These are phyloP conservation scores for Moricandia moricandioides DNA, from an alignment of 345 rosid genomes.

Conservation along the genomic window DNA sequence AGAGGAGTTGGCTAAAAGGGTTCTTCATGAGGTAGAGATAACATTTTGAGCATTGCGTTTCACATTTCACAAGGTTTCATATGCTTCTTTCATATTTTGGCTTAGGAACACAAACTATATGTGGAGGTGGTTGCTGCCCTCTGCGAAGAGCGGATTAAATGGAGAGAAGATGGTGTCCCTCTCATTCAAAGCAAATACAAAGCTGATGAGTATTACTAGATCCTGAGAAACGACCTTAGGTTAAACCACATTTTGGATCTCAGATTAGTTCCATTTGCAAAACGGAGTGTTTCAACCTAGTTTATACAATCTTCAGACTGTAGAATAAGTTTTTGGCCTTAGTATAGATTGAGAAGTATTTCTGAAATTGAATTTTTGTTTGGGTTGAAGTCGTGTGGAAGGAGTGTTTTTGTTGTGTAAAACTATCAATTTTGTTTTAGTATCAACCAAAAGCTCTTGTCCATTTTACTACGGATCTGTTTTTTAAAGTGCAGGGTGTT, in stretches of 20 bases:
- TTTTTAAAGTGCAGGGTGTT: background rate
- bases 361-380: constrained; percentile 6
- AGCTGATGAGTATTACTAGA: constrained; percentile 44
- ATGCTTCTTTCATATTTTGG: background rate
- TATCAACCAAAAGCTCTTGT: background rate
- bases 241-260: background rate
- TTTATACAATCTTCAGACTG: background rate
- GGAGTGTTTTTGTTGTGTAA: constrained; percentile 21
- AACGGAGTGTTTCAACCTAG: background rate
- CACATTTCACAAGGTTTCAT: background rate
- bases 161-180: constrained; percentile 91
- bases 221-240: background rate
- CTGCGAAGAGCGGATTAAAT: constrained; percentile 64
- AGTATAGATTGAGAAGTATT: constrained; percentile 4
- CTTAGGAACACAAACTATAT: constrained; percentile 76
- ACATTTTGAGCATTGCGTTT: background rate
- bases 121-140: constrained; percentile 66
- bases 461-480: background rate
- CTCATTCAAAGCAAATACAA: constrained; percentile 60
- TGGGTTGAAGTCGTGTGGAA: background rate
- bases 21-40: constrained; percentile 62
- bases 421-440: background rate
- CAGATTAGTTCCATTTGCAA: constrained; percentile 4
- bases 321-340: constrained; percentile 7
- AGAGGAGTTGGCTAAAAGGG: constrained; percentile 74